Evolutionary conservation across 2,329 filamentous ascomycete genomes (phyloP).

Genomic region (Arthrobotrys entomopaga): DNA sequence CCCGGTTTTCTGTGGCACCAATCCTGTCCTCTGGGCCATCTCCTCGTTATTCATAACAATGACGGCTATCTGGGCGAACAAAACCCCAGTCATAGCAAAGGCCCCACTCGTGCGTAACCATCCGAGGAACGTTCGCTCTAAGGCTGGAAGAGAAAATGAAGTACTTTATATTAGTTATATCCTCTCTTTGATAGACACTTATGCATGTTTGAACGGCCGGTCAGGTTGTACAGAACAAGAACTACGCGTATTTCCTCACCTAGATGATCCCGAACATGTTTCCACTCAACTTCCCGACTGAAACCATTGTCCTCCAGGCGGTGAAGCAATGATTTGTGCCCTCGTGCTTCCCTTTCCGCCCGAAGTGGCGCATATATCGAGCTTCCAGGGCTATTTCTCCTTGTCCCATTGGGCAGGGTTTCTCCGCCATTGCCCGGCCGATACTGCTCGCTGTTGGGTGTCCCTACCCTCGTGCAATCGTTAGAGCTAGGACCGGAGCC

Average conservation of each 20-base stretch:
- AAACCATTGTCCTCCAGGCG: constrained; percentile 23
- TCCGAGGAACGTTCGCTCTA: constrained; percentile 51
- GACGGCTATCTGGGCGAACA: constrained; percentile 48
- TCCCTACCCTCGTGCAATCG: constrained; percentile 29
- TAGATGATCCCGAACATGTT: constrained; percentile 44
- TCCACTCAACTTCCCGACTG: constrained; percentile 47
- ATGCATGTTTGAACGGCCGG: too few species aligned
- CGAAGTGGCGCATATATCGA: not conserved
- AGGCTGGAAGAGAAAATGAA: constrained; percentile 21
- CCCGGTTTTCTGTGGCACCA: not conserved
- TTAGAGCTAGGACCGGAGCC: not conserved
- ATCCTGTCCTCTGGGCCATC: constrained; percentile 6
- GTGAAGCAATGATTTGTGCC: constrained; percentile 13
- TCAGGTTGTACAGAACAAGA: not conserved
- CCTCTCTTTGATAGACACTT: too few species aligned
- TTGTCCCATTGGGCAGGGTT: too few species aligned
- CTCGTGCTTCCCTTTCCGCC: not conserved
- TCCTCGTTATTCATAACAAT: constrained; percentile 35
- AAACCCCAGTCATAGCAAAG: constrained; percentile 47
- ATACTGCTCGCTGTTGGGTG: too few species aligned
- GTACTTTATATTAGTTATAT: not conserved
- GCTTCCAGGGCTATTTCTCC: too few species aligned
- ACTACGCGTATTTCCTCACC: constrained; percentile 28
- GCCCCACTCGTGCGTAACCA: constrained; percentile 53
- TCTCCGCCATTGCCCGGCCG: too few species aligned